Conservation (phyloP, 495 filamentous ascomycete genomes). For the Talaromyces thailandensis region DNA sequence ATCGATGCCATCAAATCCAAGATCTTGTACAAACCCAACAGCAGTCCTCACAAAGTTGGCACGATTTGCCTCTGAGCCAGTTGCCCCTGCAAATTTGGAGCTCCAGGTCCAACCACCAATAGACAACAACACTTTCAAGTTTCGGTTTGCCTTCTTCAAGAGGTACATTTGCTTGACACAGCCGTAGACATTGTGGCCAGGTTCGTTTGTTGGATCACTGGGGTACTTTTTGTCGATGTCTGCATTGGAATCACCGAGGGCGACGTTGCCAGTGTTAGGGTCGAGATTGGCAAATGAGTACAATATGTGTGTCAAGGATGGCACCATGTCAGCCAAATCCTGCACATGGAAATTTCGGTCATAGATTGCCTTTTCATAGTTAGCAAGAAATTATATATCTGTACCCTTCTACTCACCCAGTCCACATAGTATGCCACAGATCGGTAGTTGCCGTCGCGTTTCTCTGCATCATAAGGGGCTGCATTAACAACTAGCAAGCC, state of each 20-base stretch:
- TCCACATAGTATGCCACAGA: constrained; percentile 82
- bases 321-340: constrained; percentile 56
- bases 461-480: not conserved
- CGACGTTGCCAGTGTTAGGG: constrained; percentile 56
- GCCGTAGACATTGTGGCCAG: constrained; percentile 75
- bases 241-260: constrained; percentile 68
- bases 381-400: not conserved
- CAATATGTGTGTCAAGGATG: constrained; percentile 76
- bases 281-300: constrained; percentile 73
- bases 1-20: constrained; percentile 54
- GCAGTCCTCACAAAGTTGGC: constrained; percentile 56
- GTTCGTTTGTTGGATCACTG: constrained; percentile 63
- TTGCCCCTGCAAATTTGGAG: constrained; percentile 57
- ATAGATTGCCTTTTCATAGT: constrained; percentile 54
- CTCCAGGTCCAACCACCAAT: constrained; percentile 75
- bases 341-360: constrained; percentile 64
- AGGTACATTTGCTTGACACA: constrained; percentile 81
- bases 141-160: constrained; percentile 68
- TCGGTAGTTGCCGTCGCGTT: constrained; percentile 35
- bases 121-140: constrained; percentile 61
- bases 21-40: constrained; percentile 57
- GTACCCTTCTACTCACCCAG: constrained; percentile 36
- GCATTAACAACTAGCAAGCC: not conserved
- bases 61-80: constrained; percentile 40
- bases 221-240: constrained; percentile 71